Evolutionary conservation across 108 stramenopile species (phyloP), one percentile per base, ranked within the genome.

Genomic region (Chaetoceros muelleri): DNA sequence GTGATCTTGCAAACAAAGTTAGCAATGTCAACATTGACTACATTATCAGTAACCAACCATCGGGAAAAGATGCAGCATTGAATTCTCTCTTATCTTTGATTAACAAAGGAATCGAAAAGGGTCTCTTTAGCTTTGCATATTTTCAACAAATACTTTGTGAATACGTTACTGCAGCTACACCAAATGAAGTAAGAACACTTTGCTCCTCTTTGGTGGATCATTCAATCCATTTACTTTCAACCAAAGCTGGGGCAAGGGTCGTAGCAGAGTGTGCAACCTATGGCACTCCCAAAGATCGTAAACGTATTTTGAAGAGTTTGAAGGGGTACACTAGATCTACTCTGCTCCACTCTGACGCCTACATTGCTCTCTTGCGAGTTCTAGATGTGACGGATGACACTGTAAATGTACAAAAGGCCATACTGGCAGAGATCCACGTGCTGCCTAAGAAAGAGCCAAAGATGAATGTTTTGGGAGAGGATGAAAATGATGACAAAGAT

Each of bases 311-410:
- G 61, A 94, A 94, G 65, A 75, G 78, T 55, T 72, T 96, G 24
- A 94, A 94, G 69, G 95, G 95, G 5, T 94, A 90, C 71, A 82
- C 90, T 0, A 60, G 73, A 2, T 81, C 86, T 3, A 82, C 80
- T 2, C 67, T 96, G 47, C 56, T 86, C 55, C 95, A 96, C 70
- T 53, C 48, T 31, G 93, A 93, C 66, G 90, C 95, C 21, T 96
- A 96, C 61, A 53, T 96, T 48, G 90, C 92, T 2, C 65, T 96
- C 52, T 54, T 95, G 34, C 62, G 90, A 34, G 53, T 95, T 58
- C 72, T 90, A 0, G 84, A 90, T 55, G 84, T 93, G 8, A 93
- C 89, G 46, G 95, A 96, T 64, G 95, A 96, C 62, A 96, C 95
- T 23, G 91, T 96, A 28, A 81, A 88, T 52, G 78, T 94, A 31